These are phyloP conservation scores for Scutellaria minor DNA, from an alignment of 257 asterid species.

Conservation along the genomic window DNA sequence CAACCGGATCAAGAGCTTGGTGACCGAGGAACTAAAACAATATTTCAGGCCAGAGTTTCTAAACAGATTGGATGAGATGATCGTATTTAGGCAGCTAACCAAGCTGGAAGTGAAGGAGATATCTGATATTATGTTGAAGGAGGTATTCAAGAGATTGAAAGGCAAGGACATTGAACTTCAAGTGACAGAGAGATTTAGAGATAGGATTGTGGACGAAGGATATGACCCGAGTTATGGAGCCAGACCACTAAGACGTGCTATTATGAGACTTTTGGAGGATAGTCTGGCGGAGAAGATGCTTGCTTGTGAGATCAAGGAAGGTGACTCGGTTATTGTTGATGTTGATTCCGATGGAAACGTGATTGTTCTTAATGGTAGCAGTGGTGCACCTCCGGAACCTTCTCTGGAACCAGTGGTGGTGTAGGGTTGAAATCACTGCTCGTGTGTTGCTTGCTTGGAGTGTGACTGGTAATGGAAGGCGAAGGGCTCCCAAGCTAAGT, in stretches of 20 bases:
- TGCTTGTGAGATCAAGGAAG: constrained; percentile 66
- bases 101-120: constrained; percentile 77
- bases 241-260: constrained; percentile 80
- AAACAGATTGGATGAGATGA: constrained; percentile 81
- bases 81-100: constrained; percentile 76
- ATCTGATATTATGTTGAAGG: constrained; percentile 69
- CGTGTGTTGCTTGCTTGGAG: too few species aligned
- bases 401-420: constrained; percentile 53
- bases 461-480: too few species aligned
- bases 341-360: constrained; percentile 72
- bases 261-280: constrained; percentile 80
- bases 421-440: constrained; percentile 29
- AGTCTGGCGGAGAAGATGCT: constrained; percentile 86
- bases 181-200: constrained; percentile 66
- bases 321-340: constrained; percentile 65
- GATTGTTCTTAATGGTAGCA: constrained; percentile 62
- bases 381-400: constrained; percentile 57
- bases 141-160: constrained; percentile 67
- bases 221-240: constrained; percentile 82
- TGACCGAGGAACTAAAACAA: constrained; percentile 67
- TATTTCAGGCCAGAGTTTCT: constrained; percentile 81
- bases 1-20: constrained; percentile 65
- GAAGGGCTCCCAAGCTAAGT: too few species aligned
- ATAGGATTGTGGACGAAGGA: constrained; percentile 71
- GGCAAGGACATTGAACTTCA: constrained; percentile 63